Base-by-base conservation (phyloP, 768 basidiomycete genomes). In the Brasilioporus rufonigricans region DNA sequence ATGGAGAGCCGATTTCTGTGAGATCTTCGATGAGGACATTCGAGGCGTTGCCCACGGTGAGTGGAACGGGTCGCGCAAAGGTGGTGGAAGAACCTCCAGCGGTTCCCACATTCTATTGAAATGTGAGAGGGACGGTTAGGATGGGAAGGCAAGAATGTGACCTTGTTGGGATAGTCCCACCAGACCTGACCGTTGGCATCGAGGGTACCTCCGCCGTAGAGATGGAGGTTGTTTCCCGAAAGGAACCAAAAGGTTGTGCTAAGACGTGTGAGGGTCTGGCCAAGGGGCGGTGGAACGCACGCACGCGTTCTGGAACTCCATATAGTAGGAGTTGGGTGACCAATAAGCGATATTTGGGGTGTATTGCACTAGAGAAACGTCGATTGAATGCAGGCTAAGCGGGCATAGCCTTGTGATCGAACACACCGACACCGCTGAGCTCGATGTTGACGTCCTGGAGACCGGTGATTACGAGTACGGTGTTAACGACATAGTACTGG, bases 101-200 rank as follows among this genome's bases (percentile, higher is more conserved):
- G 0, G 71, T 75, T 32, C 74, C 77, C 19, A 70, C 52, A 53
- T 69, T 70, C 73, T 72, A 36, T 21, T 35, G 38, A 9, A n/a
- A 11, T 12, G 33, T 58, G 48, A 53, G 50, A 31, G 6, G 44
- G 26, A 31, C 38, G 35, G 33, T 40, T 39, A 18, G 12, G 36
- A 9, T 31, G 23, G 19, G 32, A 38, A 39, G 48, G 55, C 40
- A 61, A 41, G 45, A 65, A 62, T 1, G 21, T 36, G 59, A 57
- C 67, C 48, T 60, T 67, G 51, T 65, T 63, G 33, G 65, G 61
- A 39, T 64, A 59, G 50, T 71, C 69, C 64, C 66, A 71, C 71
- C 77, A 77, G 26, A 74, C 71, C 58, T 80, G 79, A 5, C 78
- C 77, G 46, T 77, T 78, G 43, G 71, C 76, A 65, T 79, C 76